These are phyloP conservation scores for Lachnellula suecica DNA, from an alignment of 2,329 filamentous ascomycete genomes.

Conservation along the genomic window DNA sequence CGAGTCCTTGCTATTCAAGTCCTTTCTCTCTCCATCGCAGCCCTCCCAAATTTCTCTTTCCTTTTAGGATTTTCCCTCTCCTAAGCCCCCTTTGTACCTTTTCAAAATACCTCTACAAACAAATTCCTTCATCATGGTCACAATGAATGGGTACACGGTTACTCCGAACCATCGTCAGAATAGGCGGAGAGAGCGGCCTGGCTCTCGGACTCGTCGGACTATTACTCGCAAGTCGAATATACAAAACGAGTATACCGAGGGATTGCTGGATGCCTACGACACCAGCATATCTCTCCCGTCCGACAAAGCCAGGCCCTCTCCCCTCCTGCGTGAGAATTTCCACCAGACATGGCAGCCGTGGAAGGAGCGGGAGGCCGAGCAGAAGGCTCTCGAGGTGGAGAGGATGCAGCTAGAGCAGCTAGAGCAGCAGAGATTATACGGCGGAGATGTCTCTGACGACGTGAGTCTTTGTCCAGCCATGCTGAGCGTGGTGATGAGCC, in stretches of 20 bases:
- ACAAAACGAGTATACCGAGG: constrained; percentile 25
- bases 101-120: not conserved
- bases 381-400: constrained; percentile 25
- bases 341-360: constrained; percentile 32
- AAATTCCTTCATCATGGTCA: constrained; percentile 17
- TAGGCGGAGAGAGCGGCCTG: constrained; percentile 31
- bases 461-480: constrained; percentile 33
- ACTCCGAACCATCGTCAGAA: constrained; percentile 30
- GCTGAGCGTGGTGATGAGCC: constrained; percentile 30
- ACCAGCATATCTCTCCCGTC: constrained; percentile 24
- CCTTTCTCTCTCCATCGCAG: constrained; percentile 22
- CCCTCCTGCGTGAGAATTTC: constrained; percentile 31
- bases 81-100: not conserved
- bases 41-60: constrained; percentile 19
- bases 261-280: constrained; percentile 27
- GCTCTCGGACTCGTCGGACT: constrained; percentile 30
- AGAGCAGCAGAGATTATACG: constrained; percentile 29
- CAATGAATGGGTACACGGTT: constrained; percentile 19
- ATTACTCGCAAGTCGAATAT: constrained; percentile 26
- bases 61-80: constrained; percentile 9
- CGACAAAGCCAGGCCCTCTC: constrained; percentile 26
- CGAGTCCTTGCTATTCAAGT: constrained; percentile 6
- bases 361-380: constrained; percentile 30
- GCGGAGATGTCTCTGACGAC: constrained; percentile 31
- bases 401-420: constrained; percentile 21